Percentiles rank a stretch among this genome's conserved stretches.
Conservation (phyloP, 768 basidiomycete genomes). For the Lactarius quietus region DNA sequence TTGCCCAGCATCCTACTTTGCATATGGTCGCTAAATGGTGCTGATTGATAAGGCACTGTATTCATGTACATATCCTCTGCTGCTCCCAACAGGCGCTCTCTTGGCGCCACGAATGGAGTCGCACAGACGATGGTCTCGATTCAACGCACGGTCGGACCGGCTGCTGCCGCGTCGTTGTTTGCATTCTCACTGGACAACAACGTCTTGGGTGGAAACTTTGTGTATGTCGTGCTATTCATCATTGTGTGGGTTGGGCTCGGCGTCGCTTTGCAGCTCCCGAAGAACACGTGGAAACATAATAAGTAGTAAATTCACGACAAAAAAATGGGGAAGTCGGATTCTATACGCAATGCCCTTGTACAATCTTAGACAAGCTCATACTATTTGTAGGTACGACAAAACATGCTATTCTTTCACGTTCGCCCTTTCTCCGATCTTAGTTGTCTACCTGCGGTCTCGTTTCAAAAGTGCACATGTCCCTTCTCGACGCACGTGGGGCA, state of each 20-base stretch:
- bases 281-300: conserved; percentile 8
- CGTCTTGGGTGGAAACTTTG: conserved; percentile 44
- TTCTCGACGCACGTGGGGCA: neutral
- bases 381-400: neutral
- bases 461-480: neutral
- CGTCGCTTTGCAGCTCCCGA: conserved; percentile 7
- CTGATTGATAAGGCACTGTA: conserved; percentile 48
- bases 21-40: neutral
- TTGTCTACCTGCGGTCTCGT: neutral
- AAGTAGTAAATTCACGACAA: neutral
- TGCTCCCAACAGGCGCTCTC: conserved; percentile 58
- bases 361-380: neutral
- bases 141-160: conserved; percentile 49
- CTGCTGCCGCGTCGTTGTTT: conserved; percentile 58
- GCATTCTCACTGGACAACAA: conserved; percentile 50
- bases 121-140: conserved; percentile 38
- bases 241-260: conserved; percentile 8
- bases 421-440: neutral
- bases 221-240: conserved; percentile 4
- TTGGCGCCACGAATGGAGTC: conserved; percentile 65
- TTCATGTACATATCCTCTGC: conserved; percentile 67
- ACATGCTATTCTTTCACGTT: neutral
- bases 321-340: neutral
- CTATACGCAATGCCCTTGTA: neutral
- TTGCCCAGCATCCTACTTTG: neutral